A percentile compares a stretch with the other conserved stretches of the same genome.
Conservation (phyloP, 2,329 filamentous ascomycete genomes). For the Pseudocercospora macadamiae region DNA sequence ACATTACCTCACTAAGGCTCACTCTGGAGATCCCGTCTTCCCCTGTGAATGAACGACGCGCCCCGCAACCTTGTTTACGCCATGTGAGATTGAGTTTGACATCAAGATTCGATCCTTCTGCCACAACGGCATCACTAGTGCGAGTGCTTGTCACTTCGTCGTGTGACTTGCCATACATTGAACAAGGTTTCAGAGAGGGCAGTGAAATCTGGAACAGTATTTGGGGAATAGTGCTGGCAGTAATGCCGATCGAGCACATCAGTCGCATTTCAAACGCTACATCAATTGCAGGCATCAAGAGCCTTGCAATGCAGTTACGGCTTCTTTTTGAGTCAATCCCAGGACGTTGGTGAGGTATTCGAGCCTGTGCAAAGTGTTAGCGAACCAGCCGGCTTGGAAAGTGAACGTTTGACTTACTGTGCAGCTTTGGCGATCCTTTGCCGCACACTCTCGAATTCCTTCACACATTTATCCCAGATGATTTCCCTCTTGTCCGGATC, state of each 20-base stretch:
- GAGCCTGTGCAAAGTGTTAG: constrained; percentile 49
- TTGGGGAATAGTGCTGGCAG: too few species aligned
- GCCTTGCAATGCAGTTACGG: constrained; percentile 37
- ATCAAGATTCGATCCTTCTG: too few species aligned
- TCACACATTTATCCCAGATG: constrained; percentile 37
- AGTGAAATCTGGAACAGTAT: not conserved
- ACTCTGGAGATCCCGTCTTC: not conserved
- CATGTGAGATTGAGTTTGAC: not conserved
- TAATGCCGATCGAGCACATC: not conserved
- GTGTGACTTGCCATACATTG: too few species aligned
- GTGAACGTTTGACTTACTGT: constrained; percentile 63
- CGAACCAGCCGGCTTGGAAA: not conserved
- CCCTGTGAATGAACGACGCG: not conserved
- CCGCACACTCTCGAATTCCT: constrained; percentile 73
- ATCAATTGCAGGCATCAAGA: not conserved
- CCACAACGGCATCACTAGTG: too few species aligned
- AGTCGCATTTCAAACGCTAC: not conserved
- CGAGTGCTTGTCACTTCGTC: too few species aligned
- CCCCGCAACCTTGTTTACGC: not conserved
- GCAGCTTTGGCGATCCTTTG: constrained; percentile 69
- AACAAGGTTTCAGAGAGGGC: too few species aligned
- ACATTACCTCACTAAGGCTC: not conserved
- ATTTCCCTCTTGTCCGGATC: constrained; percentile 63
- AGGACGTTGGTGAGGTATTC: constrained; percentile 68
- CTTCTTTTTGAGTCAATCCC: constrained; percentile 59